Evolutionary conservation across 345 rosid genomes (phyloP), one percentile per base, ranked within the genome.

Genomic region (Luvunga scandens): DNA sequence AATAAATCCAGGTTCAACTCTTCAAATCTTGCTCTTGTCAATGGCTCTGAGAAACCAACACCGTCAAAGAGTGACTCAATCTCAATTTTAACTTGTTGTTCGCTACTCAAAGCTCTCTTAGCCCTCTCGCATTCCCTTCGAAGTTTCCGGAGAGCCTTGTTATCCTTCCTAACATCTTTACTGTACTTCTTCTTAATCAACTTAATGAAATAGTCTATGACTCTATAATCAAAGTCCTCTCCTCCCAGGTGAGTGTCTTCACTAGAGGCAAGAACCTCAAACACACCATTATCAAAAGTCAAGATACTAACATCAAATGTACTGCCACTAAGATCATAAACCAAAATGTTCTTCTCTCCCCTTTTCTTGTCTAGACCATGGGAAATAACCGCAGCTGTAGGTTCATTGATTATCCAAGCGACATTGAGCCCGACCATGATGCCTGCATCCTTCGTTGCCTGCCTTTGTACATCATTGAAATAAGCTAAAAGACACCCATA

Each of bases 241-340:
- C 88, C 89, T 65, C 89, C 92, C 24, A 89, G 56, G 55, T 87
- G 89, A 25, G 92, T 87, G 66, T 87, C 87, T 36, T 90, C 90
- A n/a, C 88, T 83, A n/a, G 91, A 85, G 36, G 92, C 81, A 21
- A 84, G 77, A 33, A 86, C 89, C 79, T 89, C 86, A 69, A 88
- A 85, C 70, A 86, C 84, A 3, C 87, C 89, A 30, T 81, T 83
- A 38, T 89, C 86, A 31, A 89, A 79, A 25, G 88, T 79, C 75
- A 86, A 78, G 55, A 89, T 71, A 65, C 88, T 84, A 27, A 85
- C 90, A 75, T 87, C 90, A 66, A 45, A 45, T 45, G 50, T 45
- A 13, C 50, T 5, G 13, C 50, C 50, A 45, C 50, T 18, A 45
- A 45, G 50, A 45, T 45, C 50, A 45, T 2, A 45, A 45, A 45